Conservation (phyloP, 345 rosid species). For the Acer saccharum region DNA sequence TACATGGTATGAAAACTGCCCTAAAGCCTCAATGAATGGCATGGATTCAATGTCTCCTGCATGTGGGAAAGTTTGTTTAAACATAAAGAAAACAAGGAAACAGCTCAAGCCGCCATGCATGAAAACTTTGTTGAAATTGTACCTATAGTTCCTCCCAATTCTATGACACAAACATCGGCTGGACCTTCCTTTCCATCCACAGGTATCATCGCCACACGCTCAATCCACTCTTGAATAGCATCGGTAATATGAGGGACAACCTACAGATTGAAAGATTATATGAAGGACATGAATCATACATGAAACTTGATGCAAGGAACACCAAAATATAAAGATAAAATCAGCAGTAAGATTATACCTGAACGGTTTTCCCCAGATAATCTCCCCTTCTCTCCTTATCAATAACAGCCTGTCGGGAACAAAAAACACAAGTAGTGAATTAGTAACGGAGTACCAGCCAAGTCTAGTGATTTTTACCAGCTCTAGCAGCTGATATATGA, state of each 20-base stretch:
- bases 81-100: constrained; percentile 17
- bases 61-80: constrained; percentile 12
- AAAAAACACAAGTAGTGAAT: neutral
- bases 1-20: constrained; percentile 90
- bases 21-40: constrained; percentile 97
- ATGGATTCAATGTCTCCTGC: constrained; percentile 98
- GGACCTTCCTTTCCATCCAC: constrained; percentile 87
- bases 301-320: neutral
- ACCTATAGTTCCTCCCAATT: constrained; percentile 99
- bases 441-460: neutral
- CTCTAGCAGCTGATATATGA: neutral
- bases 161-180: constrained; percentile 97
- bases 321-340: neutral
- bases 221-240: constrained; percentile 98
- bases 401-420: constrained; percentile 62
- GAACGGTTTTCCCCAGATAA: constrained; percentile 96
- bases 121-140: constrained; percentile 13
- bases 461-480: neutral
- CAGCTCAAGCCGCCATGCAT: neutral
- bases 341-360: constrained; percentile 45
- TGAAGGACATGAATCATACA: neutral
- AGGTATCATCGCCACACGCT: constrained; percentile 76
- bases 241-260: constrained; percentile 97
- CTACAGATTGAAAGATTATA: constrained; percentile 38
- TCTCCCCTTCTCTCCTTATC: constrained; percentile 95